Base-by-base conservation (phyloP, 2,329 filamentous ascomycete genomes). In the Amauroascus niger region DNA sequence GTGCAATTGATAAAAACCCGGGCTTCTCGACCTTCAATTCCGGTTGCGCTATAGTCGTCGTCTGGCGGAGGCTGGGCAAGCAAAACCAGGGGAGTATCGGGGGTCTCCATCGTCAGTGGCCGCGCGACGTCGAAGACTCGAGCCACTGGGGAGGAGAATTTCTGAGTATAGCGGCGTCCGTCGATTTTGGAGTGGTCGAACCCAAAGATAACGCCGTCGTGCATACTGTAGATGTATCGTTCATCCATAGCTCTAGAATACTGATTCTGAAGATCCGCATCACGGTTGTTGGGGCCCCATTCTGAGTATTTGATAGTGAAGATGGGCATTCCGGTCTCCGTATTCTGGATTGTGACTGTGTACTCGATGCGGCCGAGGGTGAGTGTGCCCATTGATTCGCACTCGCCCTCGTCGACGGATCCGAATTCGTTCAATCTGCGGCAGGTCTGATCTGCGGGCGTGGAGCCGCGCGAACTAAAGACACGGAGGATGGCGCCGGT, bases 271-370 rank as follows among this genome's bases (percentile, higher is more conserved):
- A 98, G 80, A 66, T 98, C 93, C 58, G 81, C 81, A 68, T 98
- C 91, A 57, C 84, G 87, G 55, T 86, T 94, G 69, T 98, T 98
- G 13, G 90, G 87, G 0, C 83, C 84, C 93, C 93, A 98, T 68
- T 98, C 93, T 9, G 88, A 86, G 65, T 94, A 98, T 60, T 83
- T 90, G 61, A 98, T 80, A 0, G 88, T 95, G 63, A 89, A 95
- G 58, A 98, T 85, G 6, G 82, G 80, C 55, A 84, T 80, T 1
- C 85, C 84, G 2, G 81, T 83, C 60, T 86, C 80, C 43, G 78
- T 80, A 56, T 87, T 84, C 59, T 89, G 85, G 43, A 98, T 94
- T 53, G 79, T 82, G 56, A 98, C 84, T 5, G 81, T 91, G 69
- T 98, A 98, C 67, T 96, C 89, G 37, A 88, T 88, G 49, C 88